Percentiles rank a stretch among this genome's conserved stretches.
Conservation (phyloP, 257 asterid species). For the Gynochthodes officinalis region DNA sequence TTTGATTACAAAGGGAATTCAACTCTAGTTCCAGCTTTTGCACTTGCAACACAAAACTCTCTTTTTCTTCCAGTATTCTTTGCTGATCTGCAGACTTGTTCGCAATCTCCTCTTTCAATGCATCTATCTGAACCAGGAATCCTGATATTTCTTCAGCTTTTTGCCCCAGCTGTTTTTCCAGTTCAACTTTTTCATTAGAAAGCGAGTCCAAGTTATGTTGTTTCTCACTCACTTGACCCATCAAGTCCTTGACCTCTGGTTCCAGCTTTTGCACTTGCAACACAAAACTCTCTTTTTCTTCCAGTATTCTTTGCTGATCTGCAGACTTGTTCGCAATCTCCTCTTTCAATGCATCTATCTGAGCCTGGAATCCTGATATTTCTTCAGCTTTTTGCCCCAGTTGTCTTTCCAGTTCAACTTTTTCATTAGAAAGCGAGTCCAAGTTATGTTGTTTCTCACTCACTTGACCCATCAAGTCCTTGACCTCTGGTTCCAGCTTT, state of each 20-base stretch:
- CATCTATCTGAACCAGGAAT: constrained; percentile 35
- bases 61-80: constrained; percentile 48
- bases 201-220: constrained; percentile 45
- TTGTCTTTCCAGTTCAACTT: constrained; percentile 38
- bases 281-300: constrained; percentile 44
- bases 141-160: constrained; percentile 47
- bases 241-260: constrained; percentile 41
- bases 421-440: constrained; percentile 42
- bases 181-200: constrained; percentile 40
- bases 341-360: constrained; percentile 45
- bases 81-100: constrained; percentile 34
- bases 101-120: constrained; percentile 46
- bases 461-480: constrained; percentile 38
- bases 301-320: constrained; percentile 40
- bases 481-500: constrained; percentile 40
- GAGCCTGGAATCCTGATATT: constrained; percentile 39
- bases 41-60: constrained; percentile 27
- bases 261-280: constrained; percentile 30
- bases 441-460: constrained; percentile 44
- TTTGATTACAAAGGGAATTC: constrained; percentile 37
- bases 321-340: constrained; percentile 36
- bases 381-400: constrained; percentile 39
- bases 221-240: constrained; percentile 39
- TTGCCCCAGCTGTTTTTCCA: constrained; percentile 36
- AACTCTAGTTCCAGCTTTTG: constrained; percentile 39